phyloP scores from a whole-genome alignment of 1,284 basidiomycete species.

The Rugosomyces carneus region DNA sequence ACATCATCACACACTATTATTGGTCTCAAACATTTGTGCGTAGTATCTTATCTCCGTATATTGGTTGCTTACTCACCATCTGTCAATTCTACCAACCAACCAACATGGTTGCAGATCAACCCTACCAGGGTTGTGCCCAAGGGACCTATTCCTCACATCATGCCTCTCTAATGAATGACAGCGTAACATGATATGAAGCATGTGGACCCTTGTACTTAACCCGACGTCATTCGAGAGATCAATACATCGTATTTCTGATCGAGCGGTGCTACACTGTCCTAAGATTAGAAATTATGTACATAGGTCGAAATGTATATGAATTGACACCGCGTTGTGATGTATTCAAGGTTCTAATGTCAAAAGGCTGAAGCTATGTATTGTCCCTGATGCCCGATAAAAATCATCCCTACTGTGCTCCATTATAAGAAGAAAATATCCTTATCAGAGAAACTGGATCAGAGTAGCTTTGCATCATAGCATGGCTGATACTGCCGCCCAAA shows the following conservation, averaged over 20 bases:
- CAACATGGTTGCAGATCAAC: slow-evolving; percentile 61
- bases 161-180: slow-evolving; percentile 37
- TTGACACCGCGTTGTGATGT: too few species aligned
- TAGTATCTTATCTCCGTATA: slow-evolving; percentile 28
- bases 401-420: neutral
- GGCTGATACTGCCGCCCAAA: neutral
- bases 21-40: slow-evolving; percentile 58
- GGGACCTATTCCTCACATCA: slow-evolving; percentile 68
- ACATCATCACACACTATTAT: slow-evolving; percentile 85
- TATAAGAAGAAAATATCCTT: neutral
- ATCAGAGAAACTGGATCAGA: neutral
- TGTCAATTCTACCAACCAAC: slow-evolving; percentile 7
- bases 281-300: neutral
- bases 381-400: neutral
- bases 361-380: too few species aligned
- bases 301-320: too few species aligned
- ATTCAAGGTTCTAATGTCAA: too few species aligned
- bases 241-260: slow-evolving; percentile 1
- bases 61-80: slow-evolving; percentile 18
- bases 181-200: too few species aligned
- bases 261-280: neutral
- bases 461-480: slow-evolving; percentile 1
- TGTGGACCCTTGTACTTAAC: too few species aligned
- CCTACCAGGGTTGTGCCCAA: slow-evolving; percentile 68
- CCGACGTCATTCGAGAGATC: neutral